Conservation (phyloP, 2,329 filamentous ascomycete species). For the Aspergillus brasiliensis region DNA sequence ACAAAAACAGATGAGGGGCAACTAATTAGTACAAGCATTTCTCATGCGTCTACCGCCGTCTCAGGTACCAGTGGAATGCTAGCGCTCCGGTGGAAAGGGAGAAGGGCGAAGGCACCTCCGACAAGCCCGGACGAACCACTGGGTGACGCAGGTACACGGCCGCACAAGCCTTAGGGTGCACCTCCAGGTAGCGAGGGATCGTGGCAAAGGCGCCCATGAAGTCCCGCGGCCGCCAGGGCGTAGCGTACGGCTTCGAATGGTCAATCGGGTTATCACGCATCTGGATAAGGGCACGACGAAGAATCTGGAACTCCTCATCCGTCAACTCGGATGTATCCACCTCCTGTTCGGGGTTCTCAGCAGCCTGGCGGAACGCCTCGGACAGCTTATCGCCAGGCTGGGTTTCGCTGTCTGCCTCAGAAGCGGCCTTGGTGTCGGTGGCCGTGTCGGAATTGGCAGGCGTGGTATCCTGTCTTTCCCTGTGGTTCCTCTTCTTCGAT, state of each 20-base stretch:
- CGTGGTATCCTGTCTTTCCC: constrained; percentile 4
- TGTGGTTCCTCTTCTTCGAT: constrained; percentile 8
- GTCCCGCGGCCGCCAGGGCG: constrained; percentile 83
- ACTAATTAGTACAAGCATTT: constrained; percentile 1
- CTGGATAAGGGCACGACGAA: constrained; percentile 60
- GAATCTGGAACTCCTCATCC: constrained; percentile 49
- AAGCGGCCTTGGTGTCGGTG: constrained; percentile 10
- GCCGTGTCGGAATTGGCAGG: constrained; percentile 10
- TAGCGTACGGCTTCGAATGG: constrained; percentile 77
- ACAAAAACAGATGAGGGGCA: constrained; percentile 4
- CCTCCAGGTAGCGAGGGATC: constrained; percentile 92
- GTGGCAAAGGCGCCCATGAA: constrained; percentile 94
- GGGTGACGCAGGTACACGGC: constrained; percentile 95
- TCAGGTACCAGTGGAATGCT: constrained; percentile 92
- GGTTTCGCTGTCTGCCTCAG: constrained; percentile 5
- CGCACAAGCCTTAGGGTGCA: constrained; percentile 95
- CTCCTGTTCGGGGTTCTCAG: constrained; percentile 32
- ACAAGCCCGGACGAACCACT: constrained; percentile 76
- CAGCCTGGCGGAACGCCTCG: constrained; percentile 36
- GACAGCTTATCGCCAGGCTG: constrained; percentile 33
- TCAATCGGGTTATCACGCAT: constrained; percentile 78
- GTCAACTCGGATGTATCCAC: constrained; percentile 51
- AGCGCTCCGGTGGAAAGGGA: constrained; percentile 69
- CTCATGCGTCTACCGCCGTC: constrained; percentile 63
- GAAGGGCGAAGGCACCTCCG: constrained; percentile 86